These are phyloP conservation scores for Sutorius australiensis DNA, from an alignment of 768 basidiomycete species.

Conservation along the genomic window DNA sequence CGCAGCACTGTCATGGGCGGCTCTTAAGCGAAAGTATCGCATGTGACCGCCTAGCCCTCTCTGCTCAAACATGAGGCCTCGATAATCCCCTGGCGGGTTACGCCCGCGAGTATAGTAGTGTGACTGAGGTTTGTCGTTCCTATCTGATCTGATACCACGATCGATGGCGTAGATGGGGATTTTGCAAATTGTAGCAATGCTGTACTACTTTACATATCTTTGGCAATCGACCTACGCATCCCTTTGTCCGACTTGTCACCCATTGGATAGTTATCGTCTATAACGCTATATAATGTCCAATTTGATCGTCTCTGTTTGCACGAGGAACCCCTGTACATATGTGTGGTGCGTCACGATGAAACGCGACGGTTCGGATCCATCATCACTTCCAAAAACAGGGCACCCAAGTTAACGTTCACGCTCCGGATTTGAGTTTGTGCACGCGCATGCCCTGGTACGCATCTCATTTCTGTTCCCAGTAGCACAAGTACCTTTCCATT, in stretches of 20 bases:
- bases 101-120: neutral
- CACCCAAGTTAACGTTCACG: constrained; percentile 9
- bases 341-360: neutral
- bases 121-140: constrained; percentile 13
- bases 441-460: neutral
- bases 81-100: neutral
- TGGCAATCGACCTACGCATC: constrained; percentile 13
- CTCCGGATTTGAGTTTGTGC: constrained; percentile 8
- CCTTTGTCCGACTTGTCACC: neutral
- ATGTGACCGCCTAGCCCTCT: constrained; percentile 33
- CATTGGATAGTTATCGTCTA: neutral
- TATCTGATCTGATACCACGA: constrained; percentile 28
- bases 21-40: constrained; percentile 72
- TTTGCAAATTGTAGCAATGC: constrained; percentile 17
- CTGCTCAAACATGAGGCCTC: neutral
- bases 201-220: constrained; percentile 22
- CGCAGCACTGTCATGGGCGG: constrained; percentile 70
- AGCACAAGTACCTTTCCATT: neutral
- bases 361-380: constrained; percentile 14
- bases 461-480: constrained; percentile 10
- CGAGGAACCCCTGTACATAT: neutral
- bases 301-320: constrained; percentile 1
- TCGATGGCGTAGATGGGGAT: constrained; percentile 16
- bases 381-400: neutral
- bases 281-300: neutral